A percentile compares a stretch with the other conserved stretches of the same genome.
These are phyloP conservation scores for Leptoxyphium fumago DNA, from an alignment of 2,329 filamentous ascomycete species.

Conservation along the genomic window DNA sequence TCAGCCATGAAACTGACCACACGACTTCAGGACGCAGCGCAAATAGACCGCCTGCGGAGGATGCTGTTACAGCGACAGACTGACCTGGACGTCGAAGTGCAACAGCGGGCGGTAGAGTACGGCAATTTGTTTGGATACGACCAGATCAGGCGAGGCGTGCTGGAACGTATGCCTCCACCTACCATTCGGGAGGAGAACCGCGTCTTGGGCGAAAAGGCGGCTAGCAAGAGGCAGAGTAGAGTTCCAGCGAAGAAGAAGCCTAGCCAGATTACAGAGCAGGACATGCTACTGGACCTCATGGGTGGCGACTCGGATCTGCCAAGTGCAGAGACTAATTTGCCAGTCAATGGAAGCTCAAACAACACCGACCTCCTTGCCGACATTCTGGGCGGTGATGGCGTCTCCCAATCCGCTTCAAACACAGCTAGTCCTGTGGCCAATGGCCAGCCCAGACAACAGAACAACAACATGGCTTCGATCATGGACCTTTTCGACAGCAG, in stretches of 20 bases:
- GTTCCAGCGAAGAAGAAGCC: slow-evolving; percentile 59
- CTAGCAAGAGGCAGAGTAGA: slow-evolving; percentile 31
- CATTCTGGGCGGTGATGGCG: slow-evolving; percentile 57
- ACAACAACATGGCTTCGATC: slow-evolving; percentile 44
- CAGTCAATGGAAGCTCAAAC: slow-evolving; percentile 41
- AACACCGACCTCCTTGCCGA: slow-evolving; percentile 80
- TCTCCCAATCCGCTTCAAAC: slow-evolving; percentile 30
- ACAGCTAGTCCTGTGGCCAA: slow-evolving; percentile 16
- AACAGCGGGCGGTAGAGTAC: slow-evolving; percentile 92
- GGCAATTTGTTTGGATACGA: slow-evolving; percentile 87
- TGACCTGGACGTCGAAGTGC: slow-evolving; percentile 86
- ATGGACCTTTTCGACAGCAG: slow-evolving; percentile 70
- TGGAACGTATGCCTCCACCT: slow-evolving; percentile 95
- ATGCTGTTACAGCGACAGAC: slow-evolving; percentile 66
- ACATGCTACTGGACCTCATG: slow-evolving; percentile 86
- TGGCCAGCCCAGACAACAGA: slow-evolving; percentile 10
- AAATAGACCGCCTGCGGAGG: slow-evolving; percentile 71
- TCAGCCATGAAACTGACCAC: slow-evolving; percentile 91
- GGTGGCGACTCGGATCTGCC: slow-evolving; percentile 55
- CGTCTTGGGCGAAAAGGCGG: slow-evolving; percentile 65
- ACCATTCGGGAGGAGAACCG: slow-evolving; percentile 93
- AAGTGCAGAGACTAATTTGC: slow-evolving; percentile 37
- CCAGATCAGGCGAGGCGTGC: slow-evolving; percentile 69
- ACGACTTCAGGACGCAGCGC: slow-evolving; percentile 65
- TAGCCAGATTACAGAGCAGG: slow-evolving; percentile 75